phyloP scores from a whole-genome alignment of 1,284 basidiomycete genomes.

The Ustilago nuda region DNA sequence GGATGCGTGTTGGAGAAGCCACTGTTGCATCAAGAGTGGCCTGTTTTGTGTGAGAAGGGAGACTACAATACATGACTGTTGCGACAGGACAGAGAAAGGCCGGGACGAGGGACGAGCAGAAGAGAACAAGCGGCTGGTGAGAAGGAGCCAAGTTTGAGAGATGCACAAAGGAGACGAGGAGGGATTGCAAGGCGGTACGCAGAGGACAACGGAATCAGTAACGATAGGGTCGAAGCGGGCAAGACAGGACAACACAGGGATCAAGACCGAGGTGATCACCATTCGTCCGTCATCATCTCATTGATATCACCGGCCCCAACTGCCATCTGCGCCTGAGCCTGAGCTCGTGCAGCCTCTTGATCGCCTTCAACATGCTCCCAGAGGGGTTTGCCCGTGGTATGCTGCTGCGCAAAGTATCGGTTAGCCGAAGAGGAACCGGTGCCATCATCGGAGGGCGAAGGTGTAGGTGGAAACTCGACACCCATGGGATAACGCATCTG shows the following conservation, averaged over 20 bases:
- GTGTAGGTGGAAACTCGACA: slow-evolving; percentile 49
- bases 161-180: not conserved
- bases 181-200: not conserved
- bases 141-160: not conserved
- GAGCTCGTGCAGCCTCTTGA: slow-evolving; percentile 23
- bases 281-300: slow-evolving; percentile 56
- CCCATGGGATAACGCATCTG: slow-evolving; percentile 41
- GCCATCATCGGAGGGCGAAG: slow-evolving; percentile 47
- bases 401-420: slow-evolving; percentile 38
- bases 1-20: slow-evolving; percentile 1
- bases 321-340: slow-evolving; percentile 10
- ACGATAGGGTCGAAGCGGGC: not conserved
- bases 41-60: not conserved
- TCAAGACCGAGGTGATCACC: slow-evolving; percentile 14
- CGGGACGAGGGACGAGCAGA: not conserved
- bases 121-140: not conserved
- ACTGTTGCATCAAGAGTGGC: not conserved
- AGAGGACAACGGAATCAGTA: not conserved
- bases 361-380: slow-evolving; percentile 52
- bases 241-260: not conserved
- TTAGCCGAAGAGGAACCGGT: slow-evolving; percentile 5
- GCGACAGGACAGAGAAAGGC: not conserved
- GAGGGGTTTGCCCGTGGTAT: slow-evolving; percentile 22
- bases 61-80: slow-evolving; percentile 13
- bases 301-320: slow-evolving; percentile 21